Evolutionary conservation across 139 green algal species (phyloP), one percentile per base, ranked within the genome.

Genomic region (Chlamydomonas eustigma): DNA sequence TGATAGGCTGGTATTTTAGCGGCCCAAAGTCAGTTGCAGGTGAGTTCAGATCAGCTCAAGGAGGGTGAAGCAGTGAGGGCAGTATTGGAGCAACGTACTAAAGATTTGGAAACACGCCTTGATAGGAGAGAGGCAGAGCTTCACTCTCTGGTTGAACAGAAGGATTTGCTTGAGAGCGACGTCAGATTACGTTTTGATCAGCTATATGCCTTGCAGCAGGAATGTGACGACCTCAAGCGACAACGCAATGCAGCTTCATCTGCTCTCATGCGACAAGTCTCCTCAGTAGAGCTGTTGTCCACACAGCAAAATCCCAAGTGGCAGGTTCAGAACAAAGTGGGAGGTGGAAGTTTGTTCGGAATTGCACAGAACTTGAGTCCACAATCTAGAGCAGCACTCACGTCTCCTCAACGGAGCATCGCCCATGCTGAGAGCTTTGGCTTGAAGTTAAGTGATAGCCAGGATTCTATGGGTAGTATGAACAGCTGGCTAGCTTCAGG

Each of bases 241-340:
- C 44, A 58, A 18, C 44, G 44, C 44, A 58, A 58, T 58, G 44
- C 44, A 18, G 44, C 44, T 18, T 58, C 44, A 12, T 58, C 44
- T 28, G 44, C 44, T 12, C 44, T 58, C 12, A 58, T 58, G 44
- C 44, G 44, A 12, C 12, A 12, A 12, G 18, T 18, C 12, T 58
- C 44, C 12, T 58, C 44, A 12, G 12, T 18, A 58, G 44, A 58
- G 44, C 18, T 58, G 44, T n/a, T n/a, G n/a, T n/a, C n/a, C n/a
- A 28, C 44, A 18, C 44, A 12, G 12, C 12, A 18, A 12, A 58
- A 58, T 58, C 25, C 58, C 2, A 75, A 68, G 44, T 89, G 81
- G 85, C 82, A 90, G 76, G 83, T 82, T 1, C 78, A 86, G 78
- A 89, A 89, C 39, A 74, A 64, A 24, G 78, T 88, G 1, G 87